Conservation (phyloP, 169 alveolate species). For the Plasmodium reichenowi region DNA sequence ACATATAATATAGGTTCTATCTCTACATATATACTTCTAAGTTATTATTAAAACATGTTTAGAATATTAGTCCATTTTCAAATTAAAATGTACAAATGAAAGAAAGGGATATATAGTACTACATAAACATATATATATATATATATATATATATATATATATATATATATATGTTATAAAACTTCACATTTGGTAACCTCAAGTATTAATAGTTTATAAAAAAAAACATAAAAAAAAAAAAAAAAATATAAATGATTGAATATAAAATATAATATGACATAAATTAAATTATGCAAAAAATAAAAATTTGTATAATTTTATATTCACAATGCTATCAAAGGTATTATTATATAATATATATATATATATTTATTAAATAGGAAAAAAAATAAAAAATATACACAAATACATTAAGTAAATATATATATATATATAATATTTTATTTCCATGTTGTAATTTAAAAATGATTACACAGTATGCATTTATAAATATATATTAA, state of each 20-base stretch:
- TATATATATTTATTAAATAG: neutral
- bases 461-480: too few relatives aligned
- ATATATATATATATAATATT: too few relatives aligned
- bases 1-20: neutral
- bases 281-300: neutral
- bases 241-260: neutral
- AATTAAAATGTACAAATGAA: neutral
- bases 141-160: too few relatives aligned
- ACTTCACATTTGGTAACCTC: too few relatives aligned
- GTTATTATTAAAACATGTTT: neutral
- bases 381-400: too few relatives aligned
- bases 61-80: neutral
- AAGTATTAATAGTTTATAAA: neutral
- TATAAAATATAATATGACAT: neutral
- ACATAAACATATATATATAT: neutral
- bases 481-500: too few relatives aligned
- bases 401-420: too few relatives aligned
- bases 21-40: neutral
- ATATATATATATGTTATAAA: too few relatives aligned
- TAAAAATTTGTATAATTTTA: neutral
- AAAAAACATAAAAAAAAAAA: conserved; percentile 6
- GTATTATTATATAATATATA: conserved; percentile 2
- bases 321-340: neutral
- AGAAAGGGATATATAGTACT: neutral
- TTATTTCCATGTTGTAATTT: too few relatives aligned